Base-by-base conservation (phyloP, 495 filamentous ascomycete genomes). In the Talaromyces stipitatus region DNA sequence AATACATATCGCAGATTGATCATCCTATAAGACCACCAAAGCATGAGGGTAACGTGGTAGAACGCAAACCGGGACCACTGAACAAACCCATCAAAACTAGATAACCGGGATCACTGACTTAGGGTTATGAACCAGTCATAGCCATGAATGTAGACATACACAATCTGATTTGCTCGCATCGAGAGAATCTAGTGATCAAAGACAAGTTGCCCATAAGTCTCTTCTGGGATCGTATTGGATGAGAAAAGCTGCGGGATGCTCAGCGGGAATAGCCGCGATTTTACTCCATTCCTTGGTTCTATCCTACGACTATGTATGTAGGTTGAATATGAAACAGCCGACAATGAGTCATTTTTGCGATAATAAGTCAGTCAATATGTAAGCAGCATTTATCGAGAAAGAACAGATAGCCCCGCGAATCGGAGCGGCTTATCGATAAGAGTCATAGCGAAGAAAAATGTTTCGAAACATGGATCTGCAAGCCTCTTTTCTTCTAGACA, bases 131-230 rank as follows among this genome's bases (percentile, higher is more conserved):
- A 32, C 30, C 30, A 32, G 30, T 32, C 30, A 32, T 32, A 10
- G 8, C 12, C 30, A 32, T 32, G 30, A 32, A 32, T 10, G 3
- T 32, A 10, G 30, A 32, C 30, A 32, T 32, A 11, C 12, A 32
- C 30, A 32, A n/a, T 95, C 43, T 46, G 32, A 9, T 41, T 41
- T 16, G 36, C 18, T 41, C 36, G 16, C 36, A 9, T 18, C 16
- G 3, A 41, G n/a, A 16, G n/a, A 41, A 16, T 41, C 36, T 20
- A 41, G 36, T 41, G 45, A 48, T 11, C 7, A 11, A 12, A 23
- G 45, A 48, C 45, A 48, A 18, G 22, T n/a, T 48, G 20, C 22
- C 12, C 20, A 48, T 26, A 24, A 5, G 45, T n/a, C 24, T 48
- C 20, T 48, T 48, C 45, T 48, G 45, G 5, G 12, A 48, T 18